phyloP scores from a whole-genome alignment of 108 stramenopile species.

The Pseudonitzschia multistriata region DNA sequence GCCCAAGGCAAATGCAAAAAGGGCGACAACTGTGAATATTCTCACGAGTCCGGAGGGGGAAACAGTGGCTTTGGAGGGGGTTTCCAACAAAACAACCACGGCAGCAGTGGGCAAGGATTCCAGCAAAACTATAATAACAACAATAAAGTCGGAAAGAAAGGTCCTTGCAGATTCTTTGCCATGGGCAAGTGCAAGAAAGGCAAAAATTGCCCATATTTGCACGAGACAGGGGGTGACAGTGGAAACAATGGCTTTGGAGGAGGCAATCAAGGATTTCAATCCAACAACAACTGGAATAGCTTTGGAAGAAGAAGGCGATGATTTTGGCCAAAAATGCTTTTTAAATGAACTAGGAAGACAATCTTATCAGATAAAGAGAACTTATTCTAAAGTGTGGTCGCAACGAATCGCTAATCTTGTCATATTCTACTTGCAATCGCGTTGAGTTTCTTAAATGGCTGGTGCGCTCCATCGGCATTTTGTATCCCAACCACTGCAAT shows the following conservation, averaged over 20 bases:
- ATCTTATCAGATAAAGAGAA: no score
- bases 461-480: slow-evolving; percentile 90
- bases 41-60: slow-evolving; percentile 49
- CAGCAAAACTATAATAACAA: not conserved
- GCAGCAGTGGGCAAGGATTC: no score
- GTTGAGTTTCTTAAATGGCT: slow-evolving; percentile 80
- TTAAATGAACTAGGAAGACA: no score
- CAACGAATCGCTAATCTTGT: not conserved
- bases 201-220: slow-evolving; percentile 71
- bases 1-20: slow-evolving; percentile 67
- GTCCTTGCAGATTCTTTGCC: slow-evolving; percentile 76
- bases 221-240: slow-evolving; percentile 39
- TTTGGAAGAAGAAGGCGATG: slow-evolving; percentile 2
- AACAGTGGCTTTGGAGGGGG: slow-evolving; percentile 19
- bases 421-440: not conserved
- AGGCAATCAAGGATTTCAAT: slow-evolving; percentile 9
- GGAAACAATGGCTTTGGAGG: slow-evolving; percentile 12
- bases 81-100: slow-evolving; percentile 19
- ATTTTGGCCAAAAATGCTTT: not conserved
- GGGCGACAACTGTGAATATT: slow-evolving; percentile 72
- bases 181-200: slow-evolving; percentile 69
- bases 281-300: slow-evolving; percentile 8
- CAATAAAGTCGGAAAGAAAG: slow-evolving; percentile 16
- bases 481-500: slow-evolving; percentile 88
- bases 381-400: no score